These are phyloP conservation scores for Blumeriella jaapii DNA, from an alignment of 2,329 filamentous ascomycete genomes.

Conservation along the genomic window DNA sequence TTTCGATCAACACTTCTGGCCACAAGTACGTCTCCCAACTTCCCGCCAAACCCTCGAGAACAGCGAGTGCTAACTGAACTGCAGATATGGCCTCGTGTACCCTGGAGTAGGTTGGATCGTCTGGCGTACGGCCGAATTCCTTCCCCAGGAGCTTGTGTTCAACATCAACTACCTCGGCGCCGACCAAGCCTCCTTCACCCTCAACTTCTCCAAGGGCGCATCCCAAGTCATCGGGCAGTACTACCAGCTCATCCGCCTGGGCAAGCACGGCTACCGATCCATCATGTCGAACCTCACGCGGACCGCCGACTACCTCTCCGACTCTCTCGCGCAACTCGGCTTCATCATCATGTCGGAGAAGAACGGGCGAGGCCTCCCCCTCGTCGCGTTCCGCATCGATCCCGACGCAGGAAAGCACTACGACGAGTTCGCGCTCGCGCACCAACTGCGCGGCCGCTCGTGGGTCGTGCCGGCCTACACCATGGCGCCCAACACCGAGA, in stretches of 20 bases:
- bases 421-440: conserved; percentile 70
- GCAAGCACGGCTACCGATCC: conserved; percentile 79
- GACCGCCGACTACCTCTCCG: conserved; percentile 76
- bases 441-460: conserved; percentile 72
- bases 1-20: conserved; percentile 88
- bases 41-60: not conserved
- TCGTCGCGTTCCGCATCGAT: conserved; percentile 78
- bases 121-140: conserved; percentile 72
- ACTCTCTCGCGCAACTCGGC: conserved; percentile 59
- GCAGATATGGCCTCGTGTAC: conserved; percentile 57
- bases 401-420: conserved; percentile 44
- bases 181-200: conserved; percentile 88
- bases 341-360: conserved; percentile 84
- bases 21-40: conserved; percentile 59
- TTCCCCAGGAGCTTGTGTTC: conserved; percentile 85
- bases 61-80: conserved; percentile 2
- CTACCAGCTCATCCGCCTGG: conserved; percentile 91
- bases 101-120: conserved; percentile 91
- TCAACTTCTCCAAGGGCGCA: conserved; percentile 95
- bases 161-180: conserved; percentile 99
- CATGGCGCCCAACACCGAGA: conserved; percentile 63
- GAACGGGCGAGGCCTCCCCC: conserved; percentile 66
- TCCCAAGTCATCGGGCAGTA: conserved; percentile 94
- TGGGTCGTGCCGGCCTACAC: conserved; percentile 97
- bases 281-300: conserved; percentile 93